A percentile compares a stretch with the other conserved stretches of the same genome.
phyloP scores from a whole-genome alignment of 208 protist genomes.

The Acanthamoeba culbertsoni region DNA sequence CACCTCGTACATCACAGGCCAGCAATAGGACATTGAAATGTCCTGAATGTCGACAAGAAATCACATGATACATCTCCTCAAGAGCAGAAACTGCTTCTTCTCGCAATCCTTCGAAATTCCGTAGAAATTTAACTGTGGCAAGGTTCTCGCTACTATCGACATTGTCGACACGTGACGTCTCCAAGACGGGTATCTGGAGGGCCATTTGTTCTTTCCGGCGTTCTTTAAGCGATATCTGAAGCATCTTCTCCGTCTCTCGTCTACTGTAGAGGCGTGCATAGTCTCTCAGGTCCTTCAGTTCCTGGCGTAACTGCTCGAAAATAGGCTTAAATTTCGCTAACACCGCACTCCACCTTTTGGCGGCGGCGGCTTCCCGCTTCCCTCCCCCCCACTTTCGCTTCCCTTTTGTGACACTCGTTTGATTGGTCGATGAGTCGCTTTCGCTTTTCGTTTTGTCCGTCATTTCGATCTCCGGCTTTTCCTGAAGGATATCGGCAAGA shows the following conservation, averaged over 20 bases:
- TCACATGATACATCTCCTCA: not conserved
- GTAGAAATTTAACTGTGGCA: not conserved
- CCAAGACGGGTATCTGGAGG: not conserved
- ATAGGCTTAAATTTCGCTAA: not conserved
- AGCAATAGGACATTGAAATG: not conserved
- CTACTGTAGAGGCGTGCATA: conserved; percentile 18
- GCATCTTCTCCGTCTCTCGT: conserved; percentile 13
- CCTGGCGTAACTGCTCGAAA: not conserved
- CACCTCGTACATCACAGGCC: not conserved
- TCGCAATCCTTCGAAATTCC: not conserved
- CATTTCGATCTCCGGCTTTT: not conserved
- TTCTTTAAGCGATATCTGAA: not conserved
- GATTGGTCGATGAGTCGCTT: not conserved
- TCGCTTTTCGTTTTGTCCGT: not conserved
- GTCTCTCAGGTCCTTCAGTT: conserved; percentile 4
- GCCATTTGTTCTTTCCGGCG: not conserved
- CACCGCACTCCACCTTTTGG: not conserved
- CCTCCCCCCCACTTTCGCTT: not conserved
- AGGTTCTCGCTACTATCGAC: not conserved
- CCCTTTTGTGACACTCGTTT: not conserved
- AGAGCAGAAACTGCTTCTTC: not conserved
- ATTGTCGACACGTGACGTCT: not conserved
- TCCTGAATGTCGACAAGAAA: not conserved
- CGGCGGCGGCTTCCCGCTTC: not conserved
- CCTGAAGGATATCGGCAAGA: not conserved